Evolutionary conservation across 768 basidiomycete genomes (phyloP), one percentile per base, ranked within the genome.

Genomic region (Naganishia antarctica): DNA sequence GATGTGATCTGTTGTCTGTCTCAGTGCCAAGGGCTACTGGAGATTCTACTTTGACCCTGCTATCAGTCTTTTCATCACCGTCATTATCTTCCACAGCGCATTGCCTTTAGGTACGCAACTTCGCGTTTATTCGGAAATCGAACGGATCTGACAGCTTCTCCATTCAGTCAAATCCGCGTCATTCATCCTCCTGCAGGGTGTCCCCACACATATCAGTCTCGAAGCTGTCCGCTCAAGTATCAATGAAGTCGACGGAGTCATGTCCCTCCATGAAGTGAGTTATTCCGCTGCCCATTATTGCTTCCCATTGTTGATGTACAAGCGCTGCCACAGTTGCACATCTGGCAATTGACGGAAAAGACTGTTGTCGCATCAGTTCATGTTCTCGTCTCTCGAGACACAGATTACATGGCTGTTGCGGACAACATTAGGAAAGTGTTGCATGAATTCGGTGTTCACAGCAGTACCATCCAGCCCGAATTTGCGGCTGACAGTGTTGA

Each of bases 321-420:
- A n/a, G n/a, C 40, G 23, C 28, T 50, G 2, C 32, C 8, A 45
- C 91, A 97, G 74, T 82, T 99, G 28, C 96, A 99, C 78, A 85
- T 98, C 60, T 99, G 96, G 96, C 91, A 94, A 72, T 83, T 99
- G 50, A 93, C 91, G 11, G 96, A 99, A 79, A 85, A 84, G 63
- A 97, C 96, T 75, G 85, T 92, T 61, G 88, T 99, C 45, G 93
- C 93, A 11, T 93, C 90, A 1, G 94, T 99, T 26, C 96, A 99
- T 78, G 90, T 99, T 50, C 84, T 89, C 70, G 85, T 91, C 8
- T 86, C 86, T 41, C 83, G 86, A 51, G 84, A 84, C 23, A 83
- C 85, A 62, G 92, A 96, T 71, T 98, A 97, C 74, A 97, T 97
- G 90, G 85, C 83, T 1, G 84, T 93, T 53, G 90, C 90, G 16